Evolutionary conservation across 257 asterid genomes (phyloP).

Genomic region (Petrea volubilis): DNA sequence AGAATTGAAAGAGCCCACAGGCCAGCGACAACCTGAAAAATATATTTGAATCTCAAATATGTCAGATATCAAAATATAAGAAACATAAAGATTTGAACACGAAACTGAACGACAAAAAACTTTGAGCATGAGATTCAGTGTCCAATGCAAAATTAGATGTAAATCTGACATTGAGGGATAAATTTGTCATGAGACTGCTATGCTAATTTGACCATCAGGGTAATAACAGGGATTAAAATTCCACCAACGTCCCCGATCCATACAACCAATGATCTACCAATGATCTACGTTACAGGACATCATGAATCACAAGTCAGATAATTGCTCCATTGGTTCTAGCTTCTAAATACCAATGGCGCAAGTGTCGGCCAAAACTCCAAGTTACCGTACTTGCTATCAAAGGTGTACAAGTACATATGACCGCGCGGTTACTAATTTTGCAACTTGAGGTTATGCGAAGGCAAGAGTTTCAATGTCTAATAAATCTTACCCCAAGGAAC

Average conservation of each 20-base stretch:
- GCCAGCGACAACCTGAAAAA: conserved; percentile 60
- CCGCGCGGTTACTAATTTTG: not conserved
- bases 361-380: not conserved
- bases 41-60: not conserved
- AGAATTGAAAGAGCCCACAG: conserved; percentile 76
- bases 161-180: not conserved
- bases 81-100: not conserved
- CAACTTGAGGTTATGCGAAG: not conserved
- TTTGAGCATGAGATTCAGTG: not conserved
- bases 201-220: not conserved
- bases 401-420: not conserved
- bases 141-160: not conserved
- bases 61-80: not conserved
- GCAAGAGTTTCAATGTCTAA: not conserved
- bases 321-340: not conserved
- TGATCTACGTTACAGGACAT: not conserved
- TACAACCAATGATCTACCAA: not conserved
- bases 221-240: not conserved
- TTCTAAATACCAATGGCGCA: not conserved
- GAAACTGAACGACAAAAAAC: not conserved
- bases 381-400: not conserved
- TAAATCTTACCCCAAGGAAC: conserved; percentile 63
- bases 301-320: not conserved
- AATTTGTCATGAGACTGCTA: not conserved
- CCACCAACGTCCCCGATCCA: not conserved